Conservation (phyloP, 2,329 filamentous ascomycete genomes). For the Tolypocladium ovalisporum region DNA sequence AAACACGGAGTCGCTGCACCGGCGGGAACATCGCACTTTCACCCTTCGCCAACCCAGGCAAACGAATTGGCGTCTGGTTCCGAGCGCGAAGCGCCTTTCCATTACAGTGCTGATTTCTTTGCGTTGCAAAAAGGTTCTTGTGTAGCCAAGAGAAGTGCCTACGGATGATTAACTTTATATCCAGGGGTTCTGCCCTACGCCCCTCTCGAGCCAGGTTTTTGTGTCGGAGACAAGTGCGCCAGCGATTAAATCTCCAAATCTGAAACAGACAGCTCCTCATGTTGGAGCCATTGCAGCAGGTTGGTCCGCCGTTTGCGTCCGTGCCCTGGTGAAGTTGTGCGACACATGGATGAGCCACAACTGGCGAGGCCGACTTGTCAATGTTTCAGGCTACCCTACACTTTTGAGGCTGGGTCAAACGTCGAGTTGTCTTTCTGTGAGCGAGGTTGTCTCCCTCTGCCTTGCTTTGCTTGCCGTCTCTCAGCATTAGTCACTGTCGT, state of each 20-base stretch:
- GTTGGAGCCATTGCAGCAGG: neutral
- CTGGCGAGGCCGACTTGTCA: no score
- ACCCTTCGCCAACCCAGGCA: neutral
- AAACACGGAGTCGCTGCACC: neutral
- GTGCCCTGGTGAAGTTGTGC: neutral
- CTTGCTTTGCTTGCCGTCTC: neutral
- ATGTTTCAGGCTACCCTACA: neutral
- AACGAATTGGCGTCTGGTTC: neutral
- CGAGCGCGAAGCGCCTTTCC: neutral
- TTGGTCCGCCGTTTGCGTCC: neutral
- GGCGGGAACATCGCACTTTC: neutral
- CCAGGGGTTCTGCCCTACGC: neutral
- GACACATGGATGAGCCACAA: neutral
- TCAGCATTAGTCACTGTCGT: neutral
- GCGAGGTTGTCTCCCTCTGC: neutral
- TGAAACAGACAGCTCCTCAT: neutral
- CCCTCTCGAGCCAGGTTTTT: neutral
- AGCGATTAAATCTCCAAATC: conserved; percentile 1
- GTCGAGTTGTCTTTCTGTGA: neutral
- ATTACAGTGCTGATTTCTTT: neutral
- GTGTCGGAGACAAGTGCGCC: neutral
- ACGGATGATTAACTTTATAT: no score
- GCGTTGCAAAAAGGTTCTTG: no score
- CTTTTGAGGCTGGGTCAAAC: neutral
- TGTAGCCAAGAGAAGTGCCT: no score